Evolutionary conservation across 352 stramenopile species (phyloP).

Genomic region (Albugo candida): DNA sequence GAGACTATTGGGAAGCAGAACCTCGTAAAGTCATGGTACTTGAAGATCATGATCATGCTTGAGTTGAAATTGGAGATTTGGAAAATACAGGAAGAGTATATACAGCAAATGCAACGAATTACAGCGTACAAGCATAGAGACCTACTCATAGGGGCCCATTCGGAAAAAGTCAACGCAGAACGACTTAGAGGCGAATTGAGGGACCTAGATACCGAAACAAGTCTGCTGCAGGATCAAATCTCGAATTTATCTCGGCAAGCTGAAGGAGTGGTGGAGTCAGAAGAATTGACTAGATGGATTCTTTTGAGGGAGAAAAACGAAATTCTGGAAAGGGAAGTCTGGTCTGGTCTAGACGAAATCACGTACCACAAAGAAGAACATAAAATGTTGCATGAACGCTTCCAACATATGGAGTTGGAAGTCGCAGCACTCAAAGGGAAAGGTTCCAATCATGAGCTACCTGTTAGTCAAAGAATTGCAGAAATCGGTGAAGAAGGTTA

Average conservation of each 20-base stretch:
- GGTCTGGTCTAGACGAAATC: too few species aligned
- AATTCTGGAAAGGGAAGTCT: constrained; percentile 46
- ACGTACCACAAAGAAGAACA: too few species aligned
- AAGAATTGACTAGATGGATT: constrained; percentile 33
- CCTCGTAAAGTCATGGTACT: constrained; percentile 49
- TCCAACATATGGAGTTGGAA: too few species aligned
- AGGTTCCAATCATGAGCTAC: too few species aligned
- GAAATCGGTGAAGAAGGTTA: too few species aligned
- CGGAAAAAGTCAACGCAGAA: too few species aligned
- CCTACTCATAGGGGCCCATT: too few species aligned
- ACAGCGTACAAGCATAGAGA: too few species aligned
- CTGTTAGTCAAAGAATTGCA: too few species aligned
- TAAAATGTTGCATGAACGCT: too few species aligned
- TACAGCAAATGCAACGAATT: constrained; percentile 6
- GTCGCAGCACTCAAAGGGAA: too few species aligned
- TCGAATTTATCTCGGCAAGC: constrained; percentile 37
- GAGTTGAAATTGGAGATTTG: constrained; percentile 68
- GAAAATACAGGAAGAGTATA: constrained; percentile 27
- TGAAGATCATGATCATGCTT: constrained; percentile 48
- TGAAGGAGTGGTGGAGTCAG: constrained; percentile 31
- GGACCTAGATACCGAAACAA: constrained; percentile 27
- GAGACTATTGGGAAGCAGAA: constrained; percentile 26
- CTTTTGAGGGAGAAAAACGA: constrained; percentile 28
- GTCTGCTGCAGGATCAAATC: constrained; percentile 30
- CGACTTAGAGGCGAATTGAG: constrained; percentile 36